Base-by-base conservation (phyloP, 768 basidiomycete genomes). In the Phlegmacium glaucopus region DNA sequence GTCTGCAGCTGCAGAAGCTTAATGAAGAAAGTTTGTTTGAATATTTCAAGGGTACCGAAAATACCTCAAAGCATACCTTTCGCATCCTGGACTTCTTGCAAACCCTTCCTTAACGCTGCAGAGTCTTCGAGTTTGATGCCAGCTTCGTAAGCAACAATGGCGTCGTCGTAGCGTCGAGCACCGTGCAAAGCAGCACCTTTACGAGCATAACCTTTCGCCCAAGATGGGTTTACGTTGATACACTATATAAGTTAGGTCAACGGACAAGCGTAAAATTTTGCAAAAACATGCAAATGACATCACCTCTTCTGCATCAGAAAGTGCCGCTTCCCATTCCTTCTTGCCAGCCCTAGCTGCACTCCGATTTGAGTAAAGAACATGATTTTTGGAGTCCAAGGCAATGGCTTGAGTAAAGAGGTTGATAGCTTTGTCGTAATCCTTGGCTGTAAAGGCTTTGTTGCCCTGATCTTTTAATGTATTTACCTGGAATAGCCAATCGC, bases 151-250 rank as follows among this genome's bases (percentile, higher is more conserved):
- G 86, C 82, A 46, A 78, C 73, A 54, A 95, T 86, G 6, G 93
- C 93, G 12, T 94, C 90, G 48, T 84, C 87, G 58, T 80, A 95
- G 62, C 77, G 73, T 48, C 76, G 75, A 29, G 80, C 74, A 27
- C 94, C 94, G 59, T 96, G 94, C 50, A 96, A 69, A 22, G 94
- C 94, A 41, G 94, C 94, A 39, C 94, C 94, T 62, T 93, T 93
- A 47, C 94, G 80, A 12, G 85, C 87, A 70, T 86, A 92, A 6
- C 94, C 93, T 64, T 97, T 97, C 22, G 85, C 72, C 89, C 94
- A 96, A 1, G 77, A 71, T 4, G 90, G 82, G 56, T 86, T 90
- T 48, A 87, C 72, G 59, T 79, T 77, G 61, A 94, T 76, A 51
- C 89, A 91, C 91, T 94, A 54, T 6, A 40, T 40, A 29, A 45